Evolutionary conservation across 139 green algal genomes (phyloP), one percentile per base, ranked within the genome.

Genomic region (Ulvella scutata): DNA sequence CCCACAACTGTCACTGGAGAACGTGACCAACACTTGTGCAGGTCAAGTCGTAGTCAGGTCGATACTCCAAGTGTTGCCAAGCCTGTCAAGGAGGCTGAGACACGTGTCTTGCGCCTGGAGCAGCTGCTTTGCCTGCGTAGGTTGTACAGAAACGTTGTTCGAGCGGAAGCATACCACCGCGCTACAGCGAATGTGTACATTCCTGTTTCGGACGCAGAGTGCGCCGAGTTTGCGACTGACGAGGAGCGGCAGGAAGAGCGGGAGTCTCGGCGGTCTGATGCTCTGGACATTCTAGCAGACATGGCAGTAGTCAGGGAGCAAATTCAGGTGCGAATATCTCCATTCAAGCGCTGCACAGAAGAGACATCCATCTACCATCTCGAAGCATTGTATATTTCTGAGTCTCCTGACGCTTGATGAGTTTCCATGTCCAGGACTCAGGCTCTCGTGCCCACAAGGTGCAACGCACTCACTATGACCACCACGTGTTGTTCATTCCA

Each of bases 141-240:
- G 75, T 78, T 96, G 39, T 96, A 94, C 82, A 78, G 90, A 21
- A 94, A 94, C 80, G 80, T 85, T 76, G 73, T 96, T 13, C 75
- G 90, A 0, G 88, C 88, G 2, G 81, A 90, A 35, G 51, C 51
- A 26, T 67, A 67, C 51, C 51, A 67, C 51, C 51, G 51, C 51
- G 17, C 9, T 6, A 67, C 51, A 26, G 51, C 51, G 9, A n/a
- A n/a, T n/a, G 51, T 67, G 51, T 67, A 67, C 51, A 26, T 29
- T n/a, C 51, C 51, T n/a, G 31, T 36, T 26, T 36, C 51, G 51
- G 2, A 10, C 9, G 51, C 51, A 6, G 51, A 67, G 51, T 0
- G 31, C 51, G 51, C 51, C n/a, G 51, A 67, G 9, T 36, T 67
- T n/a, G n/a, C 51, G 51, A 26, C n/a, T 6, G 51, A 67, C 51